phyloP scores from a whole-genome alignment of 148 eudicot genomes.

The Heliosperma pusillum region DNA sequence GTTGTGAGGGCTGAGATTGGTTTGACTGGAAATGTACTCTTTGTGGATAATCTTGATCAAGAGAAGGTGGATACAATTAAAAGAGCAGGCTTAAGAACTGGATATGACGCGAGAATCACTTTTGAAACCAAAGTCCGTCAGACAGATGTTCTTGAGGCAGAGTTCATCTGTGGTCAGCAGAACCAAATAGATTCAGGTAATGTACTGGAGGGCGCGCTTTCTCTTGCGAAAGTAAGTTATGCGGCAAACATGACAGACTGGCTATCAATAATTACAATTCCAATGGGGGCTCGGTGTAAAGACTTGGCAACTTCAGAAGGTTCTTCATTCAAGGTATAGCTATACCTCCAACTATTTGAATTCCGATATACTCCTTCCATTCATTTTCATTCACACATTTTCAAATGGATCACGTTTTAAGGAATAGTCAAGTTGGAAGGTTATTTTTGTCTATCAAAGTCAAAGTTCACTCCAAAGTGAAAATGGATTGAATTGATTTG shows the following conservation, averaged over 20 bases:
- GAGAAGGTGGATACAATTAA: conserved; percentile 42
- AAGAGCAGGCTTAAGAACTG: conserved; percentile 62
- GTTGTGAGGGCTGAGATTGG: conserved; percentile 76
- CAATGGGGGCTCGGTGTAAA: conserved; percentile 77
- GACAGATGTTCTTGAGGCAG: conserved; percentile 61
- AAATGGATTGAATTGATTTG: background rate
- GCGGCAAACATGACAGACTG: conserved; percentile 69
- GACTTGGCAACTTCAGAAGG: conserved; percentile 48
- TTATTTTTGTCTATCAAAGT: background rate
- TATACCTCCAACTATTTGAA: background rate
- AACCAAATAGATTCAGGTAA: conserved; percentile 33
- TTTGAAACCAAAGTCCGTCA: conserved; percentile 65
- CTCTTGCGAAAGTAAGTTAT: conserved; percentile 73
- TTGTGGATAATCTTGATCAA: conserved; percentile 46
- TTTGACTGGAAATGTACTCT: conserved; percentile 46
- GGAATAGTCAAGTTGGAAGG: background rate
- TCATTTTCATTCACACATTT: background rate
- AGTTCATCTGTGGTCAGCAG: conserved; percentile 50
- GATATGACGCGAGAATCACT: conserved; percentile 54
- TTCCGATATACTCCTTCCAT: background rate
- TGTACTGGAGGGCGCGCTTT: conserved; percentile 48
- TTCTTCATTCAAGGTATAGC: conserved; percentile 45
- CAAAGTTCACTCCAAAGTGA: background rate
- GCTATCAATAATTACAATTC: conserved; percentile 66
- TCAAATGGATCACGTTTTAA: background rate